Base-by-base conservation (phyloP, 805 yeast genomes). In the Gaillardinia entomophila region DNA sequence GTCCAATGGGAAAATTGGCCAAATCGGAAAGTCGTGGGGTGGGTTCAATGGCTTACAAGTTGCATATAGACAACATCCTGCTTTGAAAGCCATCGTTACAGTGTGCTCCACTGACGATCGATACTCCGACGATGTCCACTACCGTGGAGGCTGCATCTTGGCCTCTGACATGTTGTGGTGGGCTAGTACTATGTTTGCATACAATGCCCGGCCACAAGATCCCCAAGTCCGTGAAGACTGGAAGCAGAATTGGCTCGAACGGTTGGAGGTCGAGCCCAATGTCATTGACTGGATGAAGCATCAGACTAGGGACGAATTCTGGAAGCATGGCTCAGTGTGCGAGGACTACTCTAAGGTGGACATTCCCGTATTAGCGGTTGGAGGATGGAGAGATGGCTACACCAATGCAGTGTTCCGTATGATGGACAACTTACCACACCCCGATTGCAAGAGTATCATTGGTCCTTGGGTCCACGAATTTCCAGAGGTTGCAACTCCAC, bases 401-500 rank as follows among this genome's bases (percentile, higher is more conserved):
- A 66, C 72, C 7, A 48, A 53, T 16, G 61, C 72, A 3, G 68
- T 67, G 3, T 66, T 68, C 43, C 52, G 71, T 43, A 61, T 67
- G 68, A 56, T 53, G 26, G 56, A 61, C 7, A 52, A 61, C 16
- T 45, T 67, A 24, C 67, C 66, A n/a, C 53, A 65, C 32, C 23
- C 26, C 6, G 38, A 38, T 10, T 48, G 64, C 1, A 43, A 53
- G 22, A 60, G 58, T 23, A 36, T 67, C 12, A 56, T 68, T 41
- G 72, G 73, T 15, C 73, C 72, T 6, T 68, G 73, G 73, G 72
- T 67, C 29, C 73, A 67, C 40, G 73, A 67, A 40, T 67, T 55
- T 44, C 73, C 73, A 3, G 72, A 67, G 40, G 60, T 68, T 50
- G 73, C 72, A 2, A 63, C 60, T 22, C 73, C 72, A 5, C 53